Evolutionary conservation across 2,329 filamentous ascomycete genomes (phyloP).

Genomic region (Botrytis paeoniae): DNA sequence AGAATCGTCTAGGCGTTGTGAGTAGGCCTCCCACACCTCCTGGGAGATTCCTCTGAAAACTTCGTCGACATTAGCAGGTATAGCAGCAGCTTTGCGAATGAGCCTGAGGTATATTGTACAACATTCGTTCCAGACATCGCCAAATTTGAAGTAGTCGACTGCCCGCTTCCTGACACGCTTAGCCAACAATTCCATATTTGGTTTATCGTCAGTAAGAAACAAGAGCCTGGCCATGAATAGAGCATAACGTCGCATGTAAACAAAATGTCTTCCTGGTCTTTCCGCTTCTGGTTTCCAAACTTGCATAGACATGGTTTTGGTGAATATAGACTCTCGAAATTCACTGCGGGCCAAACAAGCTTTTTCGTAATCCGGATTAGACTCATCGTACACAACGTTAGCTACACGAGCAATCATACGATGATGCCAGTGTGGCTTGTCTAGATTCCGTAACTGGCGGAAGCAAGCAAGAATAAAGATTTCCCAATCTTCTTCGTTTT

Average conservation of each 20-base stretch:
- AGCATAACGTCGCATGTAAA: constrained; percentile 70
- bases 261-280: constrained; percentile 67
- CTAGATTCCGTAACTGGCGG: constrained; percentile 43
- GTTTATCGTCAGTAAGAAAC: constrained; percentile 58
- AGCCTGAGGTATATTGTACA: constrained; percentile 41
- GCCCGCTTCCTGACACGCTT: constrained; percentile 62
- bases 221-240: constrained; percentile 63
- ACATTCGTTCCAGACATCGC: constrained; percentile 31
- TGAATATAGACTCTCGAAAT: constrained; percentile 68
- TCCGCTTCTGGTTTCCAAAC: constrained; percentile 73
- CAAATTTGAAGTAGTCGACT: constrained; percentile 46
- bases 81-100: constrained; percentile 54
- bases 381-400: constrained; percentile 58
- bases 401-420: constrained; percentile 64
- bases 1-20: constrained; percentile 58
- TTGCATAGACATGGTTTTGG: constrained; percentile 69
- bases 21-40: constrained; percentile 62
- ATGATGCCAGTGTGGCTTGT: constrained; percentile 75
- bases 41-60: constrained; percentile 62
- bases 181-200: constrained; percentile 60
- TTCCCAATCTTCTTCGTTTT: constrained; percentile 52
- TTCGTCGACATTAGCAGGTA: constrained; percentile 62
- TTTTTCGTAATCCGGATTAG: constrained; percentile 43
- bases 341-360: constrained; percentile 61
- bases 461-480: constrained; percentile 52